Base-by-base conservation (phyloP, 352 stramenopile genomes). In the Phytophthora melonis region DNA sequence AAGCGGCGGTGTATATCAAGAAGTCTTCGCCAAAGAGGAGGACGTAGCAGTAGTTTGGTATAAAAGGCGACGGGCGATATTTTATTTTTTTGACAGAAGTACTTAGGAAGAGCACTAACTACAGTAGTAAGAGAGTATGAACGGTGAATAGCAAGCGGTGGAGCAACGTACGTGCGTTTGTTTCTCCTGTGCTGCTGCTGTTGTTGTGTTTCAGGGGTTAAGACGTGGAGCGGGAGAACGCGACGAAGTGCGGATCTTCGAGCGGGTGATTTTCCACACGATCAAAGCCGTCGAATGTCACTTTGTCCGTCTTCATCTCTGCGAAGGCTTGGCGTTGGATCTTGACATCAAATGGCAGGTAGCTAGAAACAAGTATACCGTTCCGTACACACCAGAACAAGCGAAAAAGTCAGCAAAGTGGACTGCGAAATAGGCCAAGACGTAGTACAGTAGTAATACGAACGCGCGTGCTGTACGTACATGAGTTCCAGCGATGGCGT, bases 291-390 rank as follows among this genome's bases (percentile, higher is more conserved):
- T 92, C 75, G 65, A 94, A 93, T 3, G 82, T 77, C 23, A 63
- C 63, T 32, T 88, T 92, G 63, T 93, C 87, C 47, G 79, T 89
- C 61, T 91, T 92, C 82, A 92, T 91, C 62, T 94, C 83, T 2
- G 84, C 86, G 34, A 95, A 87, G 14, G 86, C 75, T 68, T 92
- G 83, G 39, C 84, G 86, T 77, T 93, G 84, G 55, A 95, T 91
- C 66, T 88, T 86, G 25, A 91, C 72, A 47, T 93, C 83, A 50
- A 92, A 93, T 13, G 87, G 88, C 59, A 94, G 70, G 45, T 93
- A 93, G 16, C 88, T 77, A 41, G 10, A 41, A 25, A 25, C 23
- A 32, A 32, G 9, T 41, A 41, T 41, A 11, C 34, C 34, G 34
- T 41, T 16, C 9, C n/a, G 23, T 43, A 62, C 53, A 39, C 30